Evolutionary conservation across 164 flowering plant genomes (phyloP).

Genomic region (Dillenia turbinata): DNA sequence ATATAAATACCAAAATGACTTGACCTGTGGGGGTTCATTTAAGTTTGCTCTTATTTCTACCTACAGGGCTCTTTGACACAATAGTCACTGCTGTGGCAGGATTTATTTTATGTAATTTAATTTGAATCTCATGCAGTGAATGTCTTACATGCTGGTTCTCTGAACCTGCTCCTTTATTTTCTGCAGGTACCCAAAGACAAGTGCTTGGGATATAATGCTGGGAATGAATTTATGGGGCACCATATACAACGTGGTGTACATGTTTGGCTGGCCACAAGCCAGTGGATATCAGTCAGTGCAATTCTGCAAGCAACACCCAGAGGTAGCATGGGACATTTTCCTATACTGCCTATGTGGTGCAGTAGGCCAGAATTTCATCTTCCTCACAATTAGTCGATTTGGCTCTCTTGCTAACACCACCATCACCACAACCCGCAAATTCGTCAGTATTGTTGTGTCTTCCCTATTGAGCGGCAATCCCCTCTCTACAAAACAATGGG

Average conservation of each 20-base stretch:
- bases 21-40: no score
- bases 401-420: conserved; percentile 97
- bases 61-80: no score
- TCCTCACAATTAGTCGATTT: conserved; percentile 86
- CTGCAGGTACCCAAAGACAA: conserved; percentile 89
- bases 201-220: conserved; percentile 97
- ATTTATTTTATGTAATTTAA: no score
- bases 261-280: conserved; percentile 87
- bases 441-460: conserved; percentile 96
- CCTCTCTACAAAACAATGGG: conserved; percentile 88
- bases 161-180: conserved; percentile 7
- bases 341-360: conserved; percentile 93
- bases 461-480: conserved; percentile 93
- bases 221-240: conserved; percentile 99
- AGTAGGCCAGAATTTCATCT: conserved; percentile 97
- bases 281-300: conserved; percentile 73
- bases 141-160: not conserved
- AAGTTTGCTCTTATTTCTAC: no score
- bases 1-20: no score
- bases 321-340: conserved; percentile 96
- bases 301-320: conserved; percentile 91
- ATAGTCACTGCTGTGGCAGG: no score
- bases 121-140: no score
- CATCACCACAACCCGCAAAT: conserved; percentile 95
- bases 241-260: conserved; percentile 82